Evolutionary conservation across 306 rosid genomes (phyloP).

Genomic region (Quercus rubra): DNA sequence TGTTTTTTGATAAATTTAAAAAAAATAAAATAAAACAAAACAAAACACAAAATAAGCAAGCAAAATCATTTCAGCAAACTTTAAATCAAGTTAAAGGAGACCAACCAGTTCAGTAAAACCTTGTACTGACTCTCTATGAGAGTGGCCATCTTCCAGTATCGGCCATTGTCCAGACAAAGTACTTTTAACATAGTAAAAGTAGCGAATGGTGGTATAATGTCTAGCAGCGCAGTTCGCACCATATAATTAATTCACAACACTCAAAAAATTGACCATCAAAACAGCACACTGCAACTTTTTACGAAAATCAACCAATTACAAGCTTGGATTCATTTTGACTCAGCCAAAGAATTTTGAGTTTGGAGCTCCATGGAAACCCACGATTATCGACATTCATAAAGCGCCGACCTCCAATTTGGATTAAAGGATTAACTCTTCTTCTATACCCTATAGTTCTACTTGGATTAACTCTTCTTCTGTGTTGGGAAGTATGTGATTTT

Average conservation of each 20-base stretch:
- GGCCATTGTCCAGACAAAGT: slow-evolving; percentile 76
- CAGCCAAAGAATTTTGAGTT: not conserved
- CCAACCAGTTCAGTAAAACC: slow-evolving; percentile 75
- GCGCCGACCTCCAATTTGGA: not conserved
- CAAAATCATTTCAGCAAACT: slow-evolving; percentile 16
- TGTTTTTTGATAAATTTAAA: no score
- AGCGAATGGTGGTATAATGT: slow-evolving; percentile 87
- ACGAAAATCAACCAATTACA: slow-evolving; percentile 2
- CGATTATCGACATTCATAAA: not conserved
- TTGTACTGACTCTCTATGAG: slow-evolving; percentile 57
- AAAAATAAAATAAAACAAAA: not conserved
- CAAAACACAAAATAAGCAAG: not conserved
- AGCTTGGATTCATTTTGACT: not conserved
- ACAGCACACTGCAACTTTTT: not conserved
- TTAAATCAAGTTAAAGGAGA: slow-evolving; percentile 33
- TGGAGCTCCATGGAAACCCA: not conserved
- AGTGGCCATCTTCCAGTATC: slow-evolving; percentile 70
- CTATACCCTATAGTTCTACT: not conserved
- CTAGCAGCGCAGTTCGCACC: slow-evolving; percentile 56
- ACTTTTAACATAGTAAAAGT: slow-evolving; percentile 75
- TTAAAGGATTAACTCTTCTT: not conserved
- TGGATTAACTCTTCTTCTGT: no score
- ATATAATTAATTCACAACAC: slow-evolving; percentile 9
- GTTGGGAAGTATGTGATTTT: not conserved
- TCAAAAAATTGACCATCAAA: slow-evolving; percentile 5